Evolutionary conservation across 352 stramenopile species (phyloP).

Genomic region (Phytophthora rubi): DNA sequence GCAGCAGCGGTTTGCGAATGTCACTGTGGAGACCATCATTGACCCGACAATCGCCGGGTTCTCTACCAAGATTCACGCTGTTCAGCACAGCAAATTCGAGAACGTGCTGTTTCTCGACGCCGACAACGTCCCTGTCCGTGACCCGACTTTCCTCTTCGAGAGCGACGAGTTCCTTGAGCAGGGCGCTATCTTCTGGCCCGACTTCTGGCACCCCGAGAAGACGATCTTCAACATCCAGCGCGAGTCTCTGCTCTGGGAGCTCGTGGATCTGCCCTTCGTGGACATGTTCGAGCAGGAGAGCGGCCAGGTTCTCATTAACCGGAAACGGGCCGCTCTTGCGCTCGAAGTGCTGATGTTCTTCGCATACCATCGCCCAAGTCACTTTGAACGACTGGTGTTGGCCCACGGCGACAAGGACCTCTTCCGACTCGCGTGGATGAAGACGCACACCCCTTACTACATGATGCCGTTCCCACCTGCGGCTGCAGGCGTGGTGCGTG

Average conservation of each 20-base stretch:
- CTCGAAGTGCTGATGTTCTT: conserved; percentile 72
- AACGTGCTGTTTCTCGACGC: conserved; percentile 80
- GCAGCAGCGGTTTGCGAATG: conserved; percentile 38
- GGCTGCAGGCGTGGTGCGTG: conserved; percentile 42
- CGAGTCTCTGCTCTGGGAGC: conserved; percentile 65
- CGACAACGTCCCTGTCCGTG: conserved; percentile 67
- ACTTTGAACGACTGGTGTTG: conserved; percentile 67
- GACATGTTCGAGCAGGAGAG: conserved; percentile 88
- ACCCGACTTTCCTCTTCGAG: conserved; percentile 74
- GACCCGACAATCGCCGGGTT: conserved; percentile 56
- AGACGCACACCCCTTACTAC: conserved; percentile 59
- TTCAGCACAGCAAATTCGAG: conserved; percentile 69
- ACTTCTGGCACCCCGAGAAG: conserved; percentile 76
- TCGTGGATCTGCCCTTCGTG: conserved; percentile 64
- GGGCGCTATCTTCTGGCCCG: conserved; percentile 77
- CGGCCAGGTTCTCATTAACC: conserved; percentile 75
- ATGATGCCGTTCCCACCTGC: conserved; percentile 67
- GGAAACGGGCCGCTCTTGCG: conserved; percentile 38
- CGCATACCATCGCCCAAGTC: conserved; percentile 59
- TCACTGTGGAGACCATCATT: conserved; percentile 58
- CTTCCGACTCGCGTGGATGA: conserved; percentile 83
- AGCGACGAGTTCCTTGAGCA: conserved; percentile 45
- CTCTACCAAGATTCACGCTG: conserved; percentile 73
- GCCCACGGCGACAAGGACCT: conserved; percentile 84
- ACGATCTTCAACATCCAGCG: conserved; percentile 78